A percentile compares a stretch with the other conserved stretches of the same genome.
Evolutionary conservation across 2,329 filamentous ascomycete genomes (phyloP).

Genomic region (Alternaria longipes): DNA sequence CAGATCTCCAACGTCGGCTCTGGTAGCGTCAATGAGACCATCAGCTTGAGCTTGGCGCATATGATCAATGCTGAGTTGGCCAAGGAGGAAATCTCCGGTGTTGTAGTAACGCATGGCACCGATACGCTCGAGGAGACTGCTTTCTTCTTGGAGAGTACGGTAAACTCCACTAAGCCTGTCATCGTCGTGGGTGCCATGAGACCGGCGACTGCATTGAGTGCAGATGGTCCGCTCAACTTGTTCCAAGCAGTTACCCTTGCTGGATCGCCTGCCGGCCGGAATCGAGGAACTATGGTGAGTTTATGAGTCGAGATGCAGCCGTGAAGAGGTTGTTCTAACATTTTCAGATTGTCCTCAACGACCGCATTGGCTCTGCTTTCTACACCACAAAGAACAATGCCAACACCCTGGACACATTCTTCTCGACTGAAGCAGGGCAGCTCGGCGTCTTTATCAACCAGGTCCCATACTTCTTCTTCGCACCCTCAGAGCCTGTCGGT

Average conservation of each 20-base stretch:
- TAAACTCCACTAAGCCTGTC: conserved; percentile 67
- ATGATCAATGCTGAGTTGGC: conserved; percentile 61
- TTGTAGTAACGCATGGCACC: conserved; percentile 71
- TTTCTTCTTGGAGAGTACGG: conserved; percentile 68
- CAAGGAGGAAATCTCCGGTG: conserved; percentile 55
- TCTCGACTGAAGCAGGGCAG: conserved; percentile 62
- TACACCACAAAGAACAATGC: conserved; percentile 70
- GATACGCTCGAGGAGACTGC: conserved; percentile 71
- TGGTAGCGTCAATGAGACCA: conserved; percentile 56
- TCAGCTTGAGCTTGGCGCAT: conserved; percentile 60
- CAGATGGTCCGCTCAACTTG: conserved; percentile 71
- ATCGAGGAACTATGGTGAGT: conserved; percentile 62
- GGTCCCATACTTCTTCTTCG: conserved; percentile 68
- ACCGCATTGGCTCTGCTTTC: conserved; percentile 66
- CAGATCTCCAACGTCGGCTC: conserved; percentile 51
- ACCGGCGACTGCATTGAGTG: conserved; percentile 68
- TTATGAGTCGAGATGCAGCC: accelerated
- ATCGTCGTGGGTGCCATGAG: conserved; percentile 71
- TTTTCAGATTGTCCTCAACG: conserved; percentile 63
- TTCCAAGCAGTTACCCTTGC: conserved; percentile 68
- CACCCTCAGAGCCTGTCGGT: conserved; percentile 56
- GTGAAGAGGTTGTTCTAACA: not conserved
- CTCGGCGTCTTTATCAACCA: conserved; percentile 68
- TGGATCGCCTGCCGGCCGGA: conserved; percentile 54
- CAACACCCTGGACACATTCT: conserved; percentile 71